Percentiles rank a stretch among this genome's conserved stretches.
Conservation (phyloP, 2,329 filamentous ascomycete genomes). For the Aschersonia sp. region DNA sequence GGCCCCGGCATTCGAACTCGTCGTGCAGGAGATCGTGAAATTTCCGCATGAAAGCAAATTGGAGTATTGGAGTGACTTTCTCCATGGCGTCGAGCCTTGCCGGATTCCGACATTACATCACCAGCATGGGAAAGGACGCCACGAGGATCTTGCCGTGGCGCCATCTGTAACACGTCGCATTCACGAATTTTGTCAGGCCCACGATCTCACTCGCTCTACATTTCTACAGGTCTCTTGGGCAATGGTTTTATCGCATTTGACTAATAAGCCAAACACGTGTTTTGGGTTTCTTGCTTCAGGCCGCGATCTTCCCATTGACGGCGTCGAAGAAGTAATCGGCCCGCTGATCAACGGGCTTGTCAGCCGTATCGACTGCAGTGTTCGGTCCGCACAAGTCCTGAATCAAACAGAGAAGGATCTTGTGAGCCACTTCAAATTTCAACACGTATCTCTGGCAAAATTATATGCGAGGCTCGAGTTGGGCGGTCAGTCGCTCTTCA, state of each 20-base stretch:
- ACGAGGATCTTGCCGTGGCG: neutral
- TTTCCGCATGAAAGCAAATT: neutral
- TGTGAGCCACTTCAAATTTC: neutral
- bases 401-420: neutral
- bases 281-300: slow-evolving; percentile 38
- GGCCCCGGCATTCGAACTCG: neutral
- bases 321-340: slow-evolving; percentile 32
- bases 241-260: slow-evolving; percentile 25
- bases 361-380: slow-evolving; percentile 14
- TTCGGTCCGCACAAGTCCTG: neutral
- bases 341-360: slow-evolving; percentile 40
- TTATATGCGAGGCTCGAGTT: neutral
- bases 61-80: neutral
- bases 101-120: neutral
- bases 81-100: neutral
- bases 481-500: slow-evolving; percentile 1
- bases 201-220: slow-evolving; percentile 10
- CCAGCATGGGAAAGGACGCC: neutral
- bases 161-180: neutral
- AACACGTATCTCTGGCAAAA: slow-evolving; percentile 3
- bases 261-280: slow-evolving; percentile 28
- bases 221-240: slow-evolving; percentile 28
- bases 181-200: neutral
- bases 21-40: neutral
- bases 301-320: slow-evolving; percentile 30